Percentiles rank a stretch among this genome's conserved stretches.
Conservation (phyloP, 148 eudicot genomes). For the Cornus kousa region DNA sequence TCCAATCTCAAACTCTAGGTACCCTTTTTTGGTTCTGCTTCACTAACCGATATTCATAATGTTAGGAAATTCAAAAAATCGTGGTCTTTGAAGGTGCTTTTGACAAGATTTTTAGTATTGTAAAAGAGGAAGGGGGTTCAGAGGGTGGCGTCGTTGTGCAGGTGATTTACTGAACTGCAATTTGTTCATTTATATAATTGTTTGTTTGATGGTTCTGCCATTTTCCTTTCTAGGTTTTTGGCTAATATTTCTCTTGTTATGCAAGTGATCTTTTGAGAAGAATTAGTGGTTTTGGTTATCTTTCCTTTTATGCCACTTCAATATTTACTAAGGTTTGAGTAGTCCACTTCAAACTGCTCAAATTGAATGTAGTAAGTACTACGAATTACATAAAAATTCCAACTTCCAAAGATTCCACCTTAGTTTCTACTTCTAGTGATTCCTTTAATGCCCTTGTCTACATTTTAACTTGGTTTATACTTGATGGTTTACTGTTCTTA, state of each 20-base stretch:
- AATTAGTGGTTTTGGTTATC: too few relatives aligned
- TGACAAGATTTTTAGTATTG: constrained; percentile 93
- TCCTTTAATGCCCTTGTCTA: neutral
- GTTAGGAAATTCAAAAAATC: constrained; percentile 97
- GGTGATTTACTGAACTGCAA: constrained; percentile 35
- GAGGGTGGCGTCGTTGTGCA: constrained; percentile 99
- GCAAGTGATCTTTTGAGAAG: too few relatives aligned
- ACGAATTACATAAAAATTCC: too few relatives aligned
- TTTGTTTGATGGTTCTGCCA: constrained; percentile 1
- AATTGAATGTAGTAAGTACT: too few relatives aligned
- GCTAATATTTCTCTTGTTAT: neutral
- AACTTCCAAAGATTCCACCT: too few relatives aligned
- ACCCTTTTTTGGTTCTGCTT: neutral
- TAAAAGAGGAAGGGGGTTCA: constrained; percentile 96
- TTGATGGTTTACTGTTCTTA: neutral
- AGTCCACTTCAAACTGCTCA: too few relatives aligned
- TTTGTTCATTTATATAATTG: neutral
- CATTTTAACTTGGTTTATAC: neutral
- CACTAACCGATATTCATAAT: constrained; percentile 5
- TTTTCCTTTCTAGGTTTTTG: constrained; percentile 8
- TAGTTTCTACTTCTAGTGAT: too few relatives aligned
- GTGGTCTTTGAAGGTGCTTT: constrained; percentile 98
- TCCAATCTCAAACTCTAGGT: neutral
- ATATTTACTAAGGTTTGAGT: too few relatives aligned
- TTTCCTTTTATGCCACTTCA: too few relatives aligned